Evolutionary conservation across 768 basidiomycete genomes (phyloP), one percentile per base, ranked within the genome.

Genomic region (Rhodotorula paludigena): DNA sequence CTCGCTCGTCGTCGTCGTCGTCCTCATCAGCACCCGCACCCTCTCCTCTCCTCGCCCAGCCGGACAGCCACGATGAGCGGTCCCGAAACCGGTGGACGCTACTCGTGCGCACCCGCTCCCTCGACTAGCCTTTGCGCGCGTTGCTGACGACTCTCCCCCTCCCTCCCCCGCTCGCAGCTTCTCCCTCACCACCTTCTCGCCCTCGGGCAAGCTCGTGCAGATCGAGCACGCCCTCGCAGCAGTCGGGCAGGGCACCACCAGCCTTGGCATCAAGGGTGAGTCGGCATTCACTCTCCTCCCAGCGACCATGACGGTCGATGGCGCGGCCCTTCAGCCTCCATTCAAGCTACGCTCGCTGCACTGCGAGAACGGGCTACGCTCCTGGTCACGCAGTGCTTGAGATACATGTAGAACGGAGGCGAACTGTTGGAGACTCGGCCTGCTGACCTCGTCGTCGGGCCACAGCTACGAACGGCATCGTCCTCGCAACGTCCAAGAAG

Each of bases 401-500:
- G n/a, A n/a, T 45, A 25, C n/a, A 28, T 45, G 44, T 11, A 14
- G n/a, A 25, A 11, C 1, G 32, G 41, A 2, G 61, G n/a, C n/a
- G n/a, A n/a, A n/a, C n/a, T n/a, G n/a, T n/a, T n/a, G n/a, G n/a
- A n/a, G n/a, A 9, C 25, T 28, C 47, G 15, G 5, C n/a, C 12
- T 14, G n/a, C 25, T 38, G 42, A 38, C 53, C 36, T n/a, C 39
- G 23, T 39, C n/a, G 52, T 21, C 20, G 56, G 47, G 41, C 14
- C 33, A 9, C 77, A 98, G 96, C 96, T 36, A 90, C 96, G 49
- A 99, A 99, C 80, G 96, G 96, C 66, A 94, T 99, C 76, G 96
- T 99, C 71, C 91, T 99, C 74, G 94, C 96, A 47, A 98, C 96
- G 11, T 96, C 98, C 82, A 99, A 99, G 87, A 98, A 98, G 82